These are phyloP conservation scores for Draba incana DNA, from an alignment of 345 rosid genomes.

Conservation along the genomic window DNA sequence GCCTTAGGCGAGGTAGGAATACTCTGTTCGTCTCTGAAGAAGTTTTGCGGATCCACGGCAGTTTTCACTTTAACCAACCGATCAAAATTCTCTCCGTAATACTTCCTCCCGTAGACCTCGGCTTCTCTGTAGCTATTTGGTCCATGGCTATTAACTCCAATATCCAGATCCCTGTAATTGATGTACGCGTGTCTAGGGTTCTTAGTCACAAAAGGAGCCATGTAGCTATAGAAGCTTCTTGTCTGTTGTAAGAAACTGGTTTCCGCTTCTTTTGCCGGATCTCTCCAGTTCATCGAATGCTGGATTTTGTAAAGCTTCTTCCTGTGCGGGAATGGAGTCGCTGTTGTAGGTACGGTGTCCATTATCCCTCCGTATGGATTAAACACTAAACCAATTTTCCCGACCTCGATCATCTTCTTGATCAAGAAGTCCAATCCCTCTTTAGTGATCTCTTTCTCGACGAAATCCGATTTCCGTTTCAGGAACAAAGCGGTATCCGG, in stretches of 20 bases:
- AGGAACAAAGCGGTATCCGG: conserved; percentile 36
- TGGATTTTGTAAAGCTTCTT: conserved; percentile 55
- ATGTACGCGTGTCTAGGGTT: conserved; percentile 65
- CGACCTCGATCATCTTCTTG: conserved; percentile 51
- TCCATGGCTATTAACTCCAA: conserved; percentile 41
- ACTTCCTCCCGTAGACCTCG: conserved; percentile 56
- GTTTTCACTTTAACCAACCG: conserved; percentile 58
- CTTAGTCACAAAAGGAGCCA: conserved; percentile 67
- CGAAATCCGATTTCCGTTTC: conserved; percentile 73
- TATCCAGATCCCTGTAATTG: conserved; percentile 66
- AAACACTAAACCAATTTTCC: conserved; percentile 54
- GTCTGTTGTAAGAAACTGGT: conserved; percentile 31
- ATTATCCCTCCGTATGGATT: conserved; percentile 72
- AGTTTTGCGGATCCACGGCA: conserved; percentile 53
- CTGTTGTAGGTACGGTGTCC: conserved; percentile 44
- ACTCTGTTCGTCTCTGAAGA: conserved; percentile 61
- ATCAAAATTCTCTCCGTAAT: conserved; percentile 55
- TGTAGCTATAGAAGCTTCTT: conserved; percentile 50
- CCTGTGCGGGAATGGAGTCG: conserved; percentile 68
- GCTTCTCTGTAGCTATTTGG: conserved; percentile 49
- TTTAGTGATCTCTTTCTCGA: conserved; percentile 49
- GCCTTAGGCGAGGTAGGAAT: conserved; percentile 45
- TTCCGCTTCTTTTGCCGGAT: conserved; percentile 41
- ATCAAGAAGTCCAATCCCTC: conserved; percentile 45
- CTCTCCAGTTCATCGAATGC: conserved; percentile 52